A percentile compares a stretch with the other conserved stretches of the same genome.
Evolutionary conservation across 31 red algal species (phyloP).

Genomic region (Endocladia muricata): DNA sequence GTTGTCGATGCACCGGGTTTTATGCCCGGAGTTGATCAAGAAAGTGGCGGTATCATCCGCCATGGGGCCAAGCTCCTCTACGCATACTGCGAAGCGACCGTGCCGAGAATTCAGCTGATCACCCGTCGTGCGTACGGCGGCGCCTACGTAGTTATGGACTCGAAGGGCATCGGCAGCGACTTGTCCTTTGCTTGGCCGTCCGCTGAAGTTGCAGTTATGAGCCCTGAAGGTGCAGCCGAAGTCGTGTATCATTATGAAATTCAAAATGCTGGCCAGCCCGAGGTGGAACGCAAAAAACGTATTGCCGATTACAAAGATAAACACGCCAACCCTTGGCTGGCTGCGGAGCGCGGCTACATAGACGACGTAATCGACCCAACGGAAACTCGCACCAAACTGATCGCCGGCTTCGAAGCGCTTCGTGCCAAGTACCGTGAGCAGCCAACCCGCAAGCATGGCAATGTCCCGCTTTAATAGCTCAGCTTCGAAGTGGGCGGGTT

Average conservation of each 20-base stretch:
- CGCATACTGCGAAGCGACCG: conserved; percentile 75
- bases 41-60: conserved; percentile 67
- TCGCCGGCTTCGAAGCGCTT: neutral
- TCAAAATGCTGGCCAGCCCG: neutral
- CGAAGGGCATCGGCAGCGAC: conserved; percentile 61
- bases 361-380: conserved; percentile 14
- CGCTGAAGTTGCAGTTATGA: conserved; percentile 80
- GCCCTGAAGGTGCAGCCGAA: conserved; percentile 49
- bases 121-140: conserved; percentile 84
- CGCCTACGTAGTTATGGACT: conserved; percentile 71
- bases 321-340: neutral
- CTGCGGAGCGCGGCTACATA: neutral
- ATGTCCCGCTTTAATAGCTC: conserved; percentile 12
- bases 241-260: neutral
- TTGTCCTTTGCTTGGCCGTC: conserved; percentile 59
- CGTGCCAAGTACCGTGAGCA: neutral
- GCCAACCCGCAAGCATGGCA: neutral
- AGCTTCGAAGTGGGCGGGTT: no score
- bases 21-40: conserved; percentile 68
- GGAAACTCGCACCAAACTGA: neutral
- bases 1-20: conserved; percentile 83
- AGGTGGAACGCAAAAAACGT: neutral
- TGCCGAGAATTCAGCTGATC: conserved; percentile 70
- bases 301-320: conserved; percentile 1
- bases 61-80: conserved; percentile 86